phyloP scores from a whole-genome alignment of 176 grass and related monocot genomes.

The Elaeis guineensis region DNA sequence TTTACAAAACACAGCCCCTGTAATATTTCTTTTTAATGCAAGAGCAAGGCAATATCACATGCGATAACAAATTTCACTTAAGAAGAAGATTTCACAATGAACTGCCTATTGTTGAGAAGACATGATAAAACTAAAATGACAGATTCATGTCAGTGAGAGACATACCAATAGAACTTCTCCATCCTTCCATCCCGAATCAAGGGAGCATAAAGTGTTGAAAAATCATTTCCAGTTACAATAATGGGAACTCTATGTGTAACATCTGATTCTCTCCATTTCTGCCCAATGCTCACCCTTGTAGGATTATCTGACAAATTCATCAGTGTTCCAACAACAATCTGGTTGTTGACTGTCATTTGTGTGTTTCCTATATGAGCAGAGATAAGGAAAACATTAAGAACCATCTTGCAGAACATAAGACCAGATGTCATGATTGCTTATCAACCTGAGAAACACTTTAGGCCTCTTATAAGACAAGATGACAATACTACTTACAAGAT shows the following conservation, averaged over 20 bases:
- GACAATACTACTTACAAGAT: too few species aligned
- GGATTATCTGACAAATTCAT: constrained; percentile 98
- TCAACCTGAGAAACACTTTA: too few species aligned
- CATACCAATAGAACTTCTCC: constrained; percentile 94
- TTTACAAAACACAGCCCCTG: too few species aligned
- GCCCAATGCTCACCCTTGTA: constrained; percentile 78
- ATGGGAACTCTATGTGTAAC: constrained; percentile 70
- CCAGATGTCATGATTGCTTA: background rate
- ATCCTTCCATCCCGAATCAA: constrained; percentile 87
- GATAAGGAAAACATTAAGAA: too few species aligned
- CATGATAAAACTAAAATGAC: too few species aligned
- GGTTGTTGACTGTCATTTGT: constrained; percentile 96
- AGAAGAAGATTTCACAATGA: too few species aligned
- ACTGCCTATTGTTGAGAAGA: too few species aligned
- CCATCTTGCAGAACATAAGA: too few species aligned
- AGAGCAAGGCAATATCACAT: too few species aligned
- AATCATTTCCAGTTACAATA: constrained; percentile 87
- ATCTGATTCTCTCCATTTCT: constrained; percentile 90
- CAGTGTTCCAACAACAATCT: constrained; percentile 84
- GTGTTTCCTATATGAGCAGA: constrained; percentile 45
- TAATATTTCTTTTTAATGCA: too few species aligned
- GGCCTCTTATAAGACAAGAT: too few species aligned
- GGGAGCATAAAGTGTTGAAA: constrained; percentile 90
- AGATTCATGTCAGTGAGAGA: background rate
- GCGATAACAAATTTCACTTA: too few species aligned